A percentile compares a stretch with the other conserved stretches of the same genome.
phyloP scores from a whole-genome alignment of 164 flowering plant genomes.

The Tetrastigma voinierianum region DNA sequence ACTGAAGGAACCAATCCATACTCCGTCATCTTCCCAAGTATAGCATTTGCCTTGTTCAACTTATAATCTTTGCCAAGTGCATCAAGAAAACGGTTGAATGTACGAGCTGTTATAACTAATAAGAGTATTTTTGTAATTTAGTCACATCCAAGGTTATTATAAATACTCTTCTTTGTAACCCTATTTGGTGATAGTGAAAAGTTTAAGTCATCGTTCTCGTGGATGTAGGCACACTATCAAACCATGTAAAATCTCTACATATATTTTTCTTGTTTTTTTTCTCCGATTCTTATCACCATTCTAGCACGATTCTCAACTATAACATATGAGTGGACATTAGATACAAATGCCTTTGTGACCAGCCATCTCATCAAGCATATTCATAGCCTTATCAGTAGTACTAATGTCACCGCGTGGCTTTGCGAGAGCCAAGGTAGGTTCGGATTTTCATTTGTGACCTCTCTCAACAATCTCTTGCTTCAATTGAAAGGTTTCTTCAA shows the following conservation, averaged over 20 bases:
- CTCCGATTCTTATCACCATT: slow-evolving; percentile 27
- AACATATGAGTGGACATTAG: slow-evolving; percentile 28
- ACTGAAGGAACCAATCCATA: too few species aligned
- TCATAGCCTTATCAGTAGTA: slow-evolving; percentile 20
- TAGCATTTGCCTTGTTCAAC: too few species aligned
- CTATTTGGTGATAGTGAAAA: too few species aligned
- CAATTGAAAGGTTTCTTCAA: slow-evolving; percentile 26
- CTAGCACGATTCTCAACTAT: slow-evolving; percentile 29
- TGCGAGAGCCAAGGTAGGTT: slow-evolving; percentile 32
- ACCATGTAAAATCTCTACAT: too few species aligned
- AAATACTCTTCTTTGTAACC: slow-evolving; percentile 19
- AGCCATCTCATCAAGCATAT: slow-evolving; percentile 30
- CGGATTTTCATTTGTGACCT: slow-evolving; percentile 20
- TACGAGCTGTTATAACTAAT: slow-evolving; percentile 19
- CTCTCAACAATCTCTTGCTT: slow-evolving; percentile 27
- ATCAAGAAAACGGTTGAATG: too few species aligned
- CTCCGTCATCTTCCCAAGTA: too few species aligned
- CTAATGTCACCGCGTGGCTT: slow-evolving; percentile 24
- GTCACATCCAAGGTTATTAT: too few species aligned
- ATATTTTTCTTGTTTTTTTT: slow-evolving; percentile 22
- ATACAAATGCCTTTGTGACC: too few species aligned
- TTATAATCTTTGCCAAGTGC: too few species aligned
- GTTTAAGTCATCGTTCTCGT: too few species aligned
- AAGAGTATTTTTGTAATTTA: too few species aligned
- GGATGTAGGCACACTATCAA: too few species aligned